A percentile compares a stretch with the other conserved stretches of the same genome.
phyloP scores from a whole-genome alignment of 2,329 filamentous ascomycete species.

The Curvularia lunata region DNA sequence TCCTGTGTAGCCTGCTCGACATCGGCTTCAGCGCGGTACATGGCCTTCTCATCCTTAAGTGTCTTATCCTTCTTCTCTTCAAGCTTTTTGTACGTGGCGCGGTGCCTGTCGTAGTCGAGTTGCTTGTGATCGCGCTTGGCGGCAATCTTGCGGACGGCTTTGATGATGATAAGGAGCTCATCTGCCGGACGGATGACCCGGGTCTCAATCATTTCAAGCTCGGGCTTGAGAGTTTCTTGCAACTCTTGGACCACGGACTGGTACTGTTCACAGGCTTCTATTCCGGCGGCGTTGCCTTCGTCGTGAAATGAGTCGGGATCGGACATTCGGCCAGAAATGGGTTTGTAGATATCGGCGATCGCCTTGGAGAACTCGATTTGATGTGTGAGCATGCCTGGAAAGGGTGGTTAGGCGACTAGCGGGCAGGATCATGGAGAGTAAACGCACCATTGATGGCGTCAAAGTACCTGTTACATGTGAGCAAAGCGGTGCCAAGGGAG shows the following conservation, averaged over 20 bases:
- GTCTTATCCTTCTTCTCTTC: conserved; percentile 98
- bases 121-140: conserved; percentile 96
- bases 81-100: conserved; percentile 83
- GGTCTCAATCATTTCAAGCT: conserved; percentile 96
- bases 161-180: conserved; percentile 92
- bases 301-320: conserved; percentile 83
- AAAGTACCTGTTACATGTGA: conserved; percentile 69
- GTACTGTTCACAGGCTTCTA: conserved; percentile 95
- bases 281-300: conserved; percentile 91
- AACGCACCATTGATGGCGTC: conserved; percentile 84
- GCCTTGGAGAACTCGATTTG: conserved; percentile 98
- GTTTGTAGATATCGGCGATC: conserved; percentile 96
- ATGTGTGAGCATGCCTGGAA: conserved; percentile 83
- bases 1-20: conserved; percentile 92
- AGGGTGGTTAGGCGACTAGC: conserved; percentile 23
- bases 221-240: conserved; percentile 84
- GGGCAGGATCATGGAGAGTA: neutral
- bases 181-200: conserved; percentile 91
- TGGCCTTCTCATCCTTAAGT: conserved; percentile 94
- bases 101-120: conserved; percentile 91
- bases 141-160: conserved; percentile 87
- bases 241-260: conserved; percentile 88
- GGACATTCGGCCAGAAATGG: conserved; percentile 93
- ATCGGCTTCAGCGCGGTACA: conserved; percentile 94
- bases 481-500: conserved; percentile 3